These are phyloP conservation scores for Madurella fahalii DNA, from an alignment of 2,329 filamentous ascomycete species.

Conservation along the genomic window DNA sequence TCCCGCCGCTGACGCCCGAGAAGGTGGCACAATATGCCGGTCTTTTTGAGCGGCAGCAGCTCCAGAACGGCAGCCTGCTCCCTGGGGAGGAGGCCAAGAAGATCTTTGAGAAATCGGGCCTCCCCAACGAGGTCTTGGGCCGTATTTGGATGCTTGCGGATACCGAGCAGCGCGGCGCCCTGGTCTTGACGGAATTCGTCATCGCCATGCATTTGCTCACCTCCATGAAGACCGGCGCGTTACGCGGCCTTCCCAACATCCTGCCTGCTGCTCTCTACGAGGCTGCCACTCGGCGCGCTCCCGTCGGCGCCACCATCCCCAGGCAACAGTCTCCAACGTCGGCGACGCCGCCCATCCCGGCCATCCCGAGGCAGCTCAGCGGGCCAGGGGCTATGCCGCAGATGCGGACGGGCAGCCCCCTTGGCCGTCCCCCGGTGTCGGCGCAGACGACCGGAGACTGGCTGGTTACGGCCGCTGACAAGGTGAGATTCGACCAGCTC, in stretches of 20 bases:
- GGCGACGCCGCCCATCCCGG: constrained; percentile 53
- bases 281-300: constrained; percentile 70
- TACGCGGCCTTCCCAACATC: constrained; percentile 73
- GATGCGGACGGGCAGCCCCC: constrained; percentile 58
- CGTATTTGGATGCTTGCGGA: constrained; percentile 95
- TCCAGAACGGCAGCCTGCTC: constrained; percentile 67
- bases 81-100: constrained; percentile 83
- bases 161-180: constrained; percentile 82
- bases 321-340: constrained; percentile 49
- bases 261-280: constrained; percentile 87
- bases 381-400: constrained; percentile 55
- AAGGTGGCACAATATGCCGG: constrained; percentile 84
- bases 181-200: constrained; percentile 88
- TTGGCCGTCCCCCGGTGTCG: constrained; percentile 48
- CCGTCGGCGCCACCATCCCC: constrained; percentile 37
- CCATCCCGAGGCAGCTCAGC: constrained; percentile 80
- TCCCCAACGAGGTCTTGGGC: constrained; percentile 88
- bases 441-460: constrained; percentile 59
- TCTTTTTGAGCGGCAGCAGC: constrained; percentile 86
- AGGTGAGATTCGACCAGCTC: constrained; percentile 80
- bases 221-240: constrained; percentile 78
- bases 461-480: constrained; percentile 79
- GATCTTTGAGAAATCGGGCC: constrained; percentile 88
- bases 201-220: constrained; percentile 97
- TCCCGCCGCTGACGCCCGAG: constrained; percentile 81